Evolutionary conservation across 1,139 yeast species (phyloP), one percentile per base, ranked within the genome.

Genomic region (Dujonia santamariae): DNA sequence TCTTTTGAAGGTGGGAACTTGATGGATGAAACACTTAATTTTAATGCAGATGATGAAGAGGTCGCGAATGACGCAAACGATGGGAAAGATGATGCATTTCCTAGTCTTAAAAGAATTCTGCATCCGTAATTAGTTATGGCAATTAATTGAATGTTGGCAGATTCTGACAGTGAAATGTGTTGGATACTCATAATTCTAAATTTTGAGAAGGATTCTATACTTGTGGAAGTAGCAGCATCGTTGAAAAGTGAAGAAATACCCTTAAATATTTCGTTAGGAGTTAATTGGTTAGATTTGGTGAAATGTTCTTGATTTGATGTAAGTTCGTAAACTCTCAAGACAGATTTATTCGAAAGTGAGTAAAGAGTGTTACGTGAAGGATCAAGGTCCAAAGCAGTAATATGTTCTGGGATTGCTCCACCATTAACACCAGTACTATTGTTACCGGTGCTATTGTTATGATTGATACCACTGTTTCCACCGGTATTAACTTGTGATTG

Each of bases 91-190:
- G 63, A 40, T 6, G 56, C 40, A 13, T 57, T 46, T 0, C 75
- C 74, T 34, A 68, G 51, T 40, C 80, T 82, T 42, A 84, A 66
- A 42, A 79, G 81, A 22, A 92, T 66, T 45, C 98, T 76, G 44
- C 85, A 84, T 13, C 98, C 98, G 39, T 80, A 82, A 33, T 80
- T 71, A 1, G 97, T 87, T n/a, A 86, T 71, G 0, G 96, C 97
- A 31, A 90, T 80, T 38, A 92, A 63, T 50, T 80, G 90, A 19
- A 87, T 67, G 34, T 81, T 80, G 19, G 74, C 65, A 21, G 90
- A 84, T 53, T 88, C 96, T 21, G 57, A 57, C 28, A 71, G 73
- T 2, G 80, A 60, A 9, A 88, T 77, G 4, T 80, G 75, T 35
- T 76, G 78, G 37, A 88, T 74, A 43, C 73, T 78, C 24, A 82